phyloP scores from a whole-genome alignment of 2,329 filamentous ascomycete species.

The Hawksworthiomyces lignivorus region DNA sequence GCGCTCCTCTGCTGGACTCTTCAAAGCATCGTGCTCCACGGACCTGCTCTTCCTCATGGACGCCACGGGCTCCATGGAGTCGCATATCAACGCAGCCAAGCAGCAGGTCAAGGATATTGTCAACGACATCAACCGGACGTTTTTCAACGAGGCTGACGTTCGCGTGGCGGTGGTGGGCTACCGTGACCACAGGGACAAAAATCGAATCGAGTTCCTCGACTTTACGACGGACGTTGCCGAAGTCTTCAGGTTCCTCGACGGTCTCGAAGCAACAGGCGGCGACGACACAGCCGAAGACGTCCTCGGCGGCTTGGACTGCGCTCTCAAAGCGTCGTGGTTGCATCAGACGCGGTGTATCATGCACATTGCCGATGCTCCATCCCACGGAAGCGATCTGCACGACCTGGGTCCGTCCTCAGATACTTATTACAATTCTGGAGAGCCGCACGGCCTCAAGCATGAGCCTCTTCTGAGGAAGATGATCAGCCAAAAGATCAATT shows the following conservation, averaged over 20 bases:
- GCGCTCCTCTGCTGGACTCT: constrained; percentile 20
- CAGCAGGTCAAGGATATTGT: constrained; percentile 27
- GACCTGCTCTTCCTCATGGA: constrained; percentile 32
- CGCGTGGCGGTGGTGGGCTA: constrained; percentile 29
- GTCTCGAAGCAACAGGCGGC: constrained; percentile 20
- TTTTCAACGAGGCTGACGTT: constrained; percentile 27
- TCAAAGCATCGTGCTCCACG: constrained; percentile 25
- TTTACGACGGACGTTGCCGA: constrained; percentile 19
- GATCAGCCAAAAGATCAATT: constrained; percentile 23
- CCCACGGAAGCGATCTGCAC: constrained; percentile 21
- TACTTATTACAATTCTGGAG: constrained; percentile 18
- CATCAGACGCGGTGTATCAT: constrained; percentile 26
- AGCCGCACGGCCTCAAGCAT: constrained; percentile 24
- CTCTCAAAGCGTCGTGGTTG: constrained; percentile 25
- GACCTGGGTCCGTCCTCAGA: constrained; percentile 14
- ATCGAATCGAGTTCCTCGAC: constrained; percentile 23
- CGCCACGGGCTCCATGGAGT: constrained; percentile 26
- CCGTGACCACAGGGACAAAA: constrained; percentile 25
- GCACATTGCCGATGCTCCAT: constrained; percentile 26
- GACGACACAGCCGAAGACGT: constrained; percentile 28
- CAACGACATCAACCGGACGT: constrained; percentile 22
- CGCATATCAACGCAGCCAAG: constrained; percentile 26
- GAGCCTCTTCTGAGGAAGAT: constrained; percentile 18
- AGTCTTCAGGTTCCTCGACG: constrained; percentile 20
- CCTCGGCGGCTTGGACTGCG: constrained; percentile 24